These are phyloP conservation scores for Backusella mclennaniae DNA, from an alignment of 192 early-diverging fungal genomes.

Conservation along the genomic window DNA sequence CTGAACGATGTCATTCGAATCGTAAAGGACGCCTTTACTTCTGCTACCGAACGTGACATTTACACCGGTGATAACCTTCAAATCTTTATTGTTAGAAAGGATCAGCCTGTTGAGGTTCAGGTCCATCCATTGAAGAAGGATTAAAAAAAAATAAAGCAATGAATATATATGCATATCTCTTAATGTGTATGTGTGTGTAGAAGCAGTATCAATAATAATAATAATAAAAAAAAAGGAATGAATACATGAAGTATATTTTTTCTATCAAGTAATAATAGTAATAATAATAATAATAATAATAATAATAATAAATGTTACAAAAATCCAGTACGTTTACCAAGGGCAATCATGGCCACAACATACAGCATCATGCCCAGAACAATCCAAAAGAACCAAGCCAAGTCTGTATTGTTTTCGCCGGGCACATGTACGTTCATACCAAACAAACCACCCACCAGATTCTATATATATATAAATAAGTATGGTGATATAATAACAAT, in stretches of 20 bases:
- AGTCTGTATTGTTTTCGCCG: constrained; percentile 9
- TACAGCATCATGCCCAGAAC: constrained; percentile 22
- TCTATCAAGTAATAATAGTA: neutral
- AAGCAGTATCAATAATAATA: neutral
- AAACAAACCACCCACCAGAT: constrained; percentile 67
- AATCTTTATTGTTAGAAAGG: constrained; percentile 82
- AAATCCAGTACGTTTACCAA: constrained; percentile 25
- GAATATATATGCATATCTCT: neutral
- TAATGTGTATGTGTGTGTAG: neutral
- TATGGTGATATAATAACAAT: neutral
- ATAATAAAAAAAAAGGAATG: neutral
- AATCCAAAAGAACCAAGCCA: constrained; percentile 28
- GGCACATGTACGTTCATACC: constrained; percentile 58
- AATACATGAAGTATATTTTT: neutral
- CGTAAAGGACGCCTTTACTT: constrained; percentile 94
- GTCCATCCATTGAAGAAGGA: constrained; percentile 87
- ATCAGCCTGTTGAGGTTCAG: constrained; percentile 68
- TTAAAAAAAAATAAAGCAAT: constrained; percentile 42
- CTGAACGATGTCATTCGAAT: constrained; percentile 71
- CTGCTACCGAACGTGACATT: constrained; percentile 97
- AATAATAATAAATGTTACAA: constrained; percentile 13
- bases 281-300: neutral
- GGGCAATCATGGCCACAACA: neutral
- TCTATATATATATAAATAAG: neutral
- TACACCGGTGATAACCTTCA: constrained; percentile 97